These are phyloP conservation scores for Daldinia caldariorum DNA, from an alignment of 495 filamentous ascomycete species.

Conservation along the genomic window DNA sequence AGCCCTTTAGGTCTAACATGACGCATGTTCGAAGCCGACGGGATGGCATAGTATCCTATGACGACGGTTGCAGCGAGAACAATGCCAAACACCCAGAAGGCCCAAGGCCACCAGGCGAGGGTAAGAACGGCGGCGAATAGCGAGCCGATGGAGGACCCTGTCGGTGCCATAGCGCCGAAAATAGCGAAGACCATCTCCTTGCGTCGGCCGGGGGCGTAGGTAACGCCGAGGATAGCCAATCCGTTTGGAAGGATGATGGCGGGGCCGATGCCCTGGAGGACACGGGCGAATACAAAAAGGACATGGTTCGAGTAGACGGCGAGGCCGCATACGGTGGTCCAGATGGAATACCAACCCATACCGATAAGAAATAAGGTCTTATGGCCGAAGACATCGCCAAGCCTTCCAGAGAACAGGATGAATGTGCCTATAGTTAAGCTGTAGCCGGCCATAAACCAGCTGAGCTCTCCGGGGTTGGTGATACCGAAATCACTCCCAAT, in stretches of 20 bases:
- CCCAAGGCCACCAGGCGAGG: slow-evolving; percentile 73
- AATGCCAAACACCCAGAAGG: slow-evolving; percentile 67
- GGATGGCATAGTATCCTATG: slow-evolving; percentile 58
- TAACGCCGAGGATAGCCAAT: slow-evolving; percentile 68
- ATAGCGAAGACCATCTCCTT: slow-evolving; percentile 72
- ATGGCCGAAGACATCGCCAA: slow-evolving; percentile 69
- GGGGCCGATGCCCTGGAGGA: slow-evolving; percentile 69
- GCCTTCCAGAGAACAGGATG: slow-evolving; percentile 68
- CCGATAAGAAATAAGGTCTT: slow-evolving; percentile 66
- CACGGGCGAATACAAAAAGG: slow-evolving; percentile 66
- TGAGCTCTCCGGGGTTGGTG: slow-evolving; percentile 46
- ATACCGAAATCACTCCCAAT: slow-evolving; percentile 43
- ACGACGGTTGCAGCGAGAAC: slow-evolving; percentile 54
- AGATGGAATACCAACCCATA: slow-evolving; percentile 66
- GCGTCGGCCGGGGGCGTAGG: slow-evolving; percentile 61
- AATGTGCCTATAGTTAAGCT: slow-evolving; percentile 71
- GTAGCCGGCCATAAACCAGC: slow-evolving; percentile 69
- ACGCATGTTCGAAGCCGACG: slow-evolving; percentile 49
- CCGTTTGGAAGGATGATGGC: slow-evolving; percentile 70
- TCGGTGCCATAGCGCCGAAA: slow-evolving; percentile 71
- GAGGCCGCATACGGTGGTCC: slow-evolving; percentile 62
- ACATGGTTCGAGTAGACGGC: slow-evolving; percentile 54
- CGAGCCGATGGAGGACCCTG: slow-evolving; percentile 61
- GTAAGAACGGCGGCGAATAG: slow-evolving; percentile 63
- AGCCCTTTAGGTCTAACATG: slow-evolving; percentile 30